A percentile compares a stretch with the other conserved stretches of the same genome.
These are phyloP conservation scores for Rhynchospora pubera DNA, from an alignment of 176 grass and related monocot genomes.

Conservation along the genomic window DNA sequence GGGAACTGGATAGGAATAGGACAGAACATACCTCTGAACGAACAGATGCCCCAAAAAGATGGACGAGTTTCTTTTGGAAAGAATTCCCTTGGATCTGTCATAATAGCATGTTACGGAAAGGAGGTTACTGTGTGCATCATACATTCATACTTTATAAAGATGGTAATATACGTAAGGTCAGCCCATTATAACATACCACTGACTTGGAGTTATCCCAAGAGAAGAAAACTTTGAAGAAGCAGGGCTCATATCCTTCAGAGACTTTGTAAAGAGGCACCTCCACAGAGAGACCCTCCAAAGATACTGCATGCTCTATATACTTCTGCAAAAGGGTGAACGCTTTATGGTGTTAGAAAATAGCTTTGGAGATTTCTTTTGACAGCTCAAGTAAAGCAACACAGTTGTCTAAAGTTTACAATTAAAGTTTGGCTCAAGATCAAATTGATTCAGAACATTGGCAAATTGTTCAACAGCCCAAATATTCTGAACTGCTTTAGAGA, in stretches of 20 bases:
- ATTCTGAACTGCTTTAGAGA: not conserved
- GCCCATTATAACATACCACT: slow-evolving; percentile 38
- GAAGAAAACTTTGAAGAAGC: slow-evolving; percentile 91
- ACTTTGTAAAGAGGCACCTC: slow-evolving; percentile 80
- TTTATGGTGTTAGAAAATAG: not conserved
- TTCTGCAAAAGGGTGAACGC: slow-evolving; percentile 37
- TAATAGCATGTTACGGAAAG: not conserved
- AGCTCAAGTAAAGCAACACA: not conserved
- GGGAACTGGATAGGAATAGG: not conserved
- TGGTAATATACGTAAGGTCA: not conserved
- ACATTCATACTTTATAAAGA: not conserved
- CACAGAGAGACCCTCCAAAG: slow-evolving; percentile 67
- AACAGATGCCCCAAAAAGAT: slow-evolving; percentile 61
- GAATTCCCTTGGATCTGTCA: slow-evolving; percentile 90
- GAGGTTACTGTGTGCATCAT: not conserved
- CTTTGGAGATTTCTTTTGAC: not conserved
- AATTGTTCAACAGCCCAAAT: not conserved
- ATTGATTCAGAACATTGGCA: not conserved
- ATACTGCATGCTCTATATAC: slow-evolving; percentile 81
- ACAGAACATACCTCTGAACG: slow-evolving; percentile 58
- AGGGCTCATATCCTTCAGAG: slow-evolving; percentile 77
- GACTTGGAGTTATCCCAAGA: slow-evolving; percentile 84
- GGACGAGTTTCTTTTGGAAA: slow-evolving; percentile 84
- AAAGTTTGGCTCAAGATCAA: not conserved
- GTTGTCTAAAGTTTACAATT: not conserved